These are phyloP conservation scores for Pseudopyrenochaeta lycopersici DNA, from an alignment of 2,329 filamentous ascomycete species.

Conservation along the genomic window DNA sequence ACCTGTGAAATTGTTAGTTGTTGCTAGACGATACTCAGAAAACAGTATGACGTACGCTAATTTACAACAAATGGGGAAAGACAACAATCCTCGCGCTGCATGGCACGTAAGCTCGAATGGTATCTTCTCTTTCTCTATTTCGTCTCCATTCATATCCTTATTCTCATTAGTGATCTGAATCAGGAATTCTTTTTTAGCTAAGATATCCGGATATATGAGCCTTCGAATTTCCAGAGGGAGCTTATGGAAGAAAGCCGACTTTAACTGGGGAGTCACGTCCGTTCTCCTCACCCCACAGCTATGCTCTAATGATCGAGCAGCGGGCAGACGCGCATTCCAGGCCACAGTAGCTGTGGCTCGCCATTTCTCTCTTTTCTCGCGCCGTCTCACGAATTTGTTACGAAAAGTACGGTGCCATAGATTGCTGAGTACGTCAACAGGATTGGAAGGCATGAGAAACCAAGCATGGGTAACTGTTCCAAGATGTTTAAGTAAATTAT, in stretches of 20 bases:
- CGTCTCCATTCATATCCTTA: neutral
- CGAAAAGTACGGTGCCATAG: too few species aligned
- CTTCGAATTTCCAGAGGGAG: neutral
- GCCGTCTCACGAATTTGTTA: neutral
- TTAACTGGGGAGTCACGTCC: neutral
- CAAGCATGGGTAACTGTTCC: too few species aligned
- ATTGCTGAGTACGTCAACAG: too few species aligned
- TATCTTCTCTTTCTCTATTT: neutral
- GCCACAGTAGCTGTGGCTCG: neutral
- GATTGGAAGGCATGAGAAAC: too few species aligned
- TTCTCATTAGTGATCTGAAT: neutral
- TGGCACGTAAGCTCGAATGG: constrained; percentile 1
- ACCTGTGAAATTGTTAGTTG: neutral
- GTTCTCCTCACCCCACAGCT: neutral
- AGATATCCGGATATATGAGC: neutral
- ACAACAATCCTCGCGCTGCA: neutral
- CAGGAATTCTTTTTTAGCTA: neutral
- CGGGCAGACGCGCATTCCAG: constrained; percentile 1
- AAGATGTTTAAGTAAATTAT: too few species aligned
- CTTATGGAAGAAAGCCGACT: neutral
- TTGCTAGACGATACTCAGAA: neutral
- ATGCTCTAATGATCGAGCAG: neutral
- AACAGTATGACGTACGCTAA: neutral
- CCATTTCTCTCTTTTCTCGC: neutral
- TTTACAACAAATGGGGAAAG: constrained; percentile 1